Evolutionary conservation across 169 alveolate species (phyloP), one percentile per base, ranked within the genome.

Genomic region (Eimeria acervulina): DNA sequence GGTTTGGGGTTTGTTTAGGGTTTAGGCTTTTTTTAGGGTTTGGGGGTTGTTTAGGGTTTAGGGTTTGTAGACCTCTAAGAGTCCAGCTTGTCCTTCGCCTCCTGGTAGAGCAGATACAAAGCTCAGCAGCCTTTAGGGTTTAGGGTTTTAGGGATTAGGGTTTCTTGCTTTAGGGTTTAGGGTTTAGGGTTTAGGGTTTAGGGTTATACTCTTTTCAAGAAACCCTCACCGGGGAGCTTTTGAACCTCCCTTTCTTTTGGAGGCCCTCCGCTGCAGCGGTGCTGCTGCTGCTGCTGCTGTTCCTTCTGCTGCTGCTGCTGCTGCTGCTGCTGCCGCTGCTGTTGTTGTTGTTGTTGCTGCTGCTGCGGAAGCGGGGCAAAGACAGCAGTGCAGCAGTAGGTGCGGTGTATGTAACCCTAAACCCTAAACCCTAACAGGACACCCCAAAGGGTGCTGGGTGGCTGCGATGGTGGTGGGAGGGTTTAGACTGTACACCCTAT

Each of bases 351-450:
- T 21, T 63, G 74, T 21, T 63, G 74, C 74, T 23, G 36, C 74
- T 10, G 74, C 74, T 63, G 74, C 8, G 74, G 74, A 17, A 63
- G 74, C 31, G 74, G 74, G 36, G 74, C 74, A 17, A 63, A 63
- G 74, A 19, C 74, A 63, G n/a, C 74, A 63, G n/a, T 19, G 74
- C 74, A 63, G 74, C 74, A 63, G n/a, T n/a, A 52, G 19, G 66
- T 52, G 19, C 66, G 10, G 10, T 52, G 19, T 13, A 52, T 13
- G 10, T 52, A 52, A 52, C 19, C 19, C 66, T 13, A 52, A 13
- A 52, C 10, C 10, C 19, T n/a, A n/a, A n/a, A n/a, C n/a, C n/a
- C n/a, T n/a, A n/a, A n/a, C n/a, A n/a, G n/a, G n/a, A n/a, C n/a
- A n/a, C n/a, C n/a, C n/a, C n/a, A n/a, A n/a, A n/a, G n/a, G n/a